Percentiles rank a stretch among this genome's conserved stretches.
These are phyloP conservation scores for Solanum tarapatanum DNA, from an alignment of 257 asterid species.

Conservation along the genomic window DNA sequence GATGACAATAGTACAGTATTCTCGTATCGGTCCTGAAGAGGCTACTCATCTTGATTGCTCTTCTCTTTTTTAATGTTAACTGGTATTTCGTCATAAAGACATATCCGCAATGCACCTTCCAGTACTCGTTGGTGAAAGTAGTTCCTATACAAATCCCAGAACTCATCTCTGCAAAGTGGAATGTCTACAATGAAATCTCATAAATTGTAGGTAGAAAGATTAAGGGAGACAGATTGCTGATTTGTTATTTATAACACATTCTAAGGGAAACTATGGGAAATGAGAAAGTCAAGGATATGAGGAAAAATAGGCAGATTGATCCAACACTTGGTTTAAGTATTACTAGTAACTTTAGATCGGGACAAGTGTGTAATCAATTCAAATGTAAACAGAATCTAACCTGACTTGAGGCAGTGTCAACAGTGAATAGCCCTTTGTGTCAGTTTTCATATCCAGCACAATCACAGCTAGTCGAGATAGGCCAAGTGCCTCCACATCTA, in stretches of 20 bases:
- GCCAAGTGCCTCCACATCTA: slow-evolving; percentile 72
- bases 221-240: neutral
- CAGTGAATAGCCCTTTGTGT: slow-evolving; percentile 87
- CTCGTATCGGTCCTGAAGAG: neutral
- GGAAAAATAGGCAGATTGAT: neutral
- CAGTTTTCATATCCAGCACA: slow-evolving; percentile 80
- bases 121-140: slow-evolving; percentile 56
- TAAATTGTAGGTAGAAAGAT: neutral
- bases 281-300: neutral
- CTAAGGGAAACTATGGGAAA: neutral
- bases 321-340: neutral
- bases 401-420: slow-evolving; percentile 95
- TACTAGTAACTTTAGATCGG: neutral
- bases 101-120: slow-evolving; percentile 54
- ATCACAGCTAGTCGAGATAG: slow-evolving; percentile 65
- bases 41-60: neutral
- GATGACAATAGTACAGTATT: neutral
- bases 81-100: slow-evolving; percentile 52
- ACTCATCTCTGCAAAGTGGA: slow-evolving; percentile 61
- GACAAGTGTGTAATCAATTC: neutral
- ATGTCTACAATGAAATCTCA: neutral
- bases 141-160: slow-evolving; percentile 77
- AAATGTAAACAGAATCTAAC: slow-evolving; percentile 21
- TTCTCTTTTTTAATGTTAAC: neutral
- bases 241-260: neutral